These are phyloP conservation scores for Glebionis coronaria DNA, from an alignment of 129 eudicot species.

Conservation along the genomic window DNA sequence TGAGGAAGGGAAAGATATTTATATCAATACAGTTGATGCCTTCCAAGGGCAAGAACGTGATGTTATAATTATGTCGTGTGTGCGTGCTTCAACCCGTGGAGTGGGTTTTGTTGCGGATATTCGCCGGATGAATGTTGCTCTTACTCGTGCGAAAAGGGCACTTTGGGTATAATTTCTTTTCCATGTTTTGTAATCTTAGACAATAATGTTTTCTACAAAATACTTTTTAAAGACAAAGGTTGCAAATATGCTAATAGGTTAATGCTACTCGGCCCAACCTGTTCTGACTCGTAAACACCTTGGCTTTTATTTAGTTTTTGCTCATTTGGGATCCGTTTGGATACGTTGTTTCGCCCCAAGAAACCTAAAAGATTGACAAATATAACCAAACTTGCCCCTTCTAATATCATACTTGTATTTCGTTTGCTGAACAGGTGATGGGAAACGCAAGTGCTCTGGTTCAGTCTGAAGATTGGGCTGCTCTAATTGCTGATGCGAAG, in stretches of 20 bases:
- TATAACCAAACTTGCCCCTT: background rate
- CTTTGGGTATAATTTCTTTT: slow-evolving; percentile 59
- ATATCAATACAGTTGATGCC: slow-evolving; percentile 94
- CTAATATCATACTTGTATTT: background rate
- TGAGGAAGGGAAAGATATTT: slow-evolving; percentile 82
- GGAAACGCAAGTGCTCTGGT: slow-evolving; percentile 86
- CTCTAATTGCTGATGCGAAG: slow-evolving; percentile 82
- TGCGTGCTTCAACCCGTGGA: slow-evolving; percentile 87
- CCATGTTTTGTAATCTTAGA: background rate
- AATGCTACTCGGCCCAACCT: background rate
- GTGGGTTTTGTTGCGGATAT: slow-evolving; percentile 98
- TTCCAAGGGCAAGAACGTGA: slow-evolving; percentile 99
- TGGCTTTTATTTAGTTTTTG: background rate
- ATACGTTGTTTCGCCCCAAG: background rate
- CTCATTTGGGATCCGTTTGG: background rate
- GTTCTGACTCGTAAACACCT: background rate
- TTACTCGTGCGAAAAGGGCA: slow-evolving; percentile 88
- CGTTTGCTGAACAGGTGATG: slow-evolving; percentile 58
- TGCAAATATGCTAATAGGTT: too few relatives aligned
- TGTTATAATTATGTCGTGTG: slow-evolving; percentile 98
- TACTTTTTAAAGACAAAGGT: too few relatives aligned
- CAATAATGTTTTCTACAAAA: too few relatives aligned
- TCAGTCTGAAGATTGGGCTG: slow-evolving; percentile 94
- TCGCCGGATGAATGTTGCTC: slow-evolving; percentile 94
- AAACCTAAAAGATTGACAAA: background rate